Base-by-base conservation (phyloP, 495 filamentous ascomycete species). In the Lentithecium fluviatile region DNA sequence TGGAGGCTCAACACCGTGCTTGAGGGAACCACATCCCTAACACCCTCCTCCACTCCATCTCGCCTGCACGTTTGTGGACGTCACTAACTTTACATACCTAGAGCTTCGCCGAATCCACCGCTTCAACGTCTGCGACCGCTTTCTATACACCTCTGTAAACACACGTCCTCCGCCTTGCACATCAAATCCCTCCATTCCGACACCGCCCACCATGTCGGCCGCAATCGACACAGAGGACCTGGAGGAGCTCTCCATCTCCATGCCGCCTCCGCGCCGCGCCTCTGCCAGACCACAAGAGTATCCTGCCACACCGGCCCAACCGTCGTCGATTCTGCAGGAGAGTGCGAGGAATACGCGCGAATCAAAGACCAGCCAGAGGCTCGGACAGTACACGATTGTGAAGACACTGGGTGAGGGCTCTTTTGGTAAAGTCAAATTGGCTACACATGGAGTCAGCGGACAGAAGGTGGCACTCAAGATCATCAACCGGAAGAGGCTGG, bases 351-450 rank as follows among this genome's bases (percentile, higher is more conserved):
- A 65, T 52, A 49, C 59, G 53, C 45, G 56, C 25, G 58, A 69
- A 56, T 67, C 51, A 59, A 67, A 75, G 60, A 78, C 83, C 86
- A 89, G 73, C 51, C 85, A 91, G 75, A 84, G 92, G 55, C 83
- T 97, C 60, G 92, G 92, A 45, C 88, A 91, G 63, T 98, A 97
- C 75, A 85, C 87, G 61, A 87, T 96, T 53, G 78, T 95, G 59
- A 88, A 85, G 75, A 96, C 94, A 2, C 82, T 98, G 5, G 94
- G 94, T 25, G 94, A 98, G 77, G 94, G 94, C 11, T 95, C 89
- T 8, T 98, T 98, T 73, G 94, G 94, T 48, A 98, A 98, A 79
- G 94, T 98, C 69, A 97, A 97, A 79, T 83, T 97, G 62, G 94
- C 94, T 2, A 85, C 90, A 34, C 94, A 98, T 70, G 84, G 88